A percentile compares a stretch with the other conserved stretches of the same genome.
Evolutionary conservation across 345 rosid genomes (phyloP).

Genomic region (Pelargonium nanum): DNA sequence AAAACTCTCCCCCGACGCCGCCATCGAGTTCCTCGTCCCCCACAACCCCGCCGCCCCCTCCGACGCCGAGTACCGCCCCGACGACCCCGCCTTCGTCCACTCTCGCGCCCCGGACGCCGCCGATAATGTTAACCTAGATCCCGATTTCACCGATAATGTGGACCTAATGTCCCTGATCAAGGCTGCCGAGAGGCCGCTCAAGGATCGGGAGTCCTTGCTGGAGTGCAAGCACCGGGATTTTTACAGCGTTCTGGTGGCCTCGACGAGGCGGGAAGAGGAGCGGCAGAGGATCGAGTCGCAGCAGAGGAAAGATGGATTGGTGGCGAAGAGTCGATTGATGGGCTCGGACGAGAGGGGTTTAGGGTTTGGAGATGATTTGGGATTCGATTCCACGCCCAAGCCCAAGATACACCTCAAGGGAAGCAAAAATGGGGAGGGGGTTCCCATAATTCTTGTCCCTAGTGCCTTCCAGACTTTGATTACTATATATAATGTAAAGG

Average conservation of each 20-base stretch:
- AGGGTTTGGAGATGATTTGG: slow-evolving; percentile 53
- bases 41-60: slow-evolving; percentile 9
- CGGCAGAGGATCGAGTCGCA: slow-evolving; percentile 81
- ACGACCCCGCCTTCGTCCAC: background rate
- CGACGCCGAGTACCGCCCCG: slow-evolving; percentile 11
- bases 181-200: slow-evolving; percentile 61
- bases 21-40: slow-evolving; percentile 54
- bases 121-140: slow-evolving; percentile 7
- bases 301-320: slow-evolving; percentile 91
- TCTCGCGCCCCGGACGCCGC: slow-evolving; percentile 9
- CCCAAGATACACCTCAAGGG: slow-evolving; percentile 64
- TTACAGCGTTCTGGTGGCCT: slow-evolving; percentile 55
- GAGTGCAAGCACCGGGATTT: slow-evolving; percentile 73
- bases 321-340: slow-evolving; percentile 79
- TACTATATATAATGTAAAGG: slow-evolving; percentile 86
- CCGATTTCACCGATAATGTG: slow-evolving; percentile 9
- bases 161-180: slow-evolving; percentile 31
- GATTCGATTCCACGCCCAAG: slow-evolving; percentile 41
- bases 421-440: slow-evolving; percentile 82
- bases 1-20: slow-evolving; percentile 51
- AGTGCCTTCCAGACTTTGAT: slow-evolving; percentile 90
- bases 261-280: slow-evolving; percentile 81
- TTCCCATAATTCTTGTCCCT: slow-evolving; percentile 82
- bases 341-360: slow-evolving; percentile 73
- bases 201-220: slow-evolving; percentile 59